Evolutionary conservation across 176 grass and related monocot genomes (phyloP).

Genomic region (Bromus sterilis): DNA sequence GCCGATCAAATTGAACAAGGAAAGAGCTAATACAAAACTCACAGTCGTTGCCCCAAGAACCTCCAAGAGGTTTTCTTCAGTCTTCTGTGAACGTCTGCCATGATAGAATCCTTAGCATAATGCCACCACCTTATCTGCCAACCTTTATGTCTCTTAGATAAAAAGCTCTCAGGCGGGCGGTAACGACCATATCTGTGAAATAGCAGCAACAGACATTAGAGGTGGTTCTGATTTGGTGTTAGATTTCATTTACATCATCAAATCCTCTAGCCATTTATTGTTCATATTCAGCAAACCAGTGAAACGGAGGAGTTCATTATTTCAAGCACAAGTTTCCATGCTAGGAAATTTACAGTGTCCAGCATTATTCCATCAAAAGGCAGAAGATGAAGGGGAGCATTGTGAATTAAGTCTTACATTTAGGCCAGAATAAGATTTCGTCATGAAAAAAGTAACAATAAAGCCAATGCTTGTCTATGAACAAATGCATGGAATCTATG

Average conservation of each 20-base stretch:
- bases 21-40: conserved; percentile 34
- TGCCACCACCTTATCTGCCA: conserved; percentile 90
- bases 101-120: conserved; percentile 66
- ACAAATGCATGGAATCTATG: conserved; percentile 24
- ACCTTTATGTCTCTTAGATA: conserved; percentile 63
- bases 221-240: not conserved
- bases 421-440: not conserved
- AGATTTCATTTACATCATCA: not conserved
- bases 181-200: conserved; percentile 80
- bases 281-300: conserved; percentile 16
- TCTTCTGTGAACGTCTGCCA: conserved; percentile 61
- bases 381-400: not conserved
- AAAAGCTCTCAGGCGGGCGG: conserved; percentile 66
- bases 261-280: not conserved
- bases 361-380: conserved; percentile 1
- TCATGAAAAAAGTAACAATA: not conserved
- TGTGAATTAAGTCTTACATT: not conserved
- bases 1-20: conserved; percentile 12
- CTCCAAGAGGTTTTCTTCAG: conserved; percentile 73
- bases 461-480: not conserved
- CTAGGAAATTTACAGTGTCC: not conserved
- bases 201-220: not conserved
- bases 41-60: conserved; percentile 71
- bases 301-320: conserved; percentile 12
- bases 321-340: not conserved